These are phyloP conservation scores for Lachnellula willkommii DNA, from an alignment of 2,329 filamentous ascomycete genomes.

Conservation along the genomic window DNA sequence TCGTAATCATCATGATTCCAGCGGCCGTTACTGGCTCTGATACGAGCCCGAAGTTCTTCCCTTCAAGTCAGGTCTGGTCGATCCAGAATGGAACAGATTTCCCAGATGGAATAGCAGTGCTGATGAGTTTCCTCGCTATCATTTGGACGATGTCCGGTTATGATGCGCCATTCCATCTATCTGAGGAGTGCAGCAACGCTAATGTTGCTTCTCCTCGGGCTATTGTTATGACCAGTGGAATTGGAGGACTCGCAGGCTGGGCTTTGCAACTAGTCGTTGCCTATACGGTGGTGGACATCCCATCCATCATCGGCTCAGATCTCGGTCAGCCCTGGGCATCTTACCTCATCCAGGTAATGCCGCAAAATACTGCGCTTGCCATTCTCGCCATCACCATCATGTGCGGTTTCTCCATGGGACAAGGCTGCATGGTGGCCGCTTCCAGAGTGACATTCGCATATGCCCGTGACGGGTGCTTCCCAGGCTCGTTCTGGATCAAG, in stretches of 20 bases:
- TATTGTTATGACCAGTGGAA: slow-evolving; percentile 62
- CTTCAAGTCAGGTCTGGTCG: slow-evolving; percentile 57
- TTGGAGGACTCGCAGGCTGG: slow-evolving; percentile 65
- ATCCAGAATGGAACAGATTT: slow-evolving; percentile 64
- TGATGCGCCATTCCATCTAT: slow-evolving; percentile 66
- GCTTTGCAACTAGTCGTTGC: slow-evolving; percentile 67
- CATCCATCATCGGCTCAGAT: slow-evolving; percentile 50
- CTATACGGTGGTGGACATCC: slow-evolving; percentile 61
- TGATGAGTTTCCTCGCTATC: slow-evolving; percentile 67
- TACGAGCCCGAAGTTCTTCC: slow-evolving; percentile 52
- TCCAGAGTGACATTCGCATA: slow-evolving; percentile 67
- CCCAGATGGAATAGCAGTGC: slow-evolving; percentile 59
- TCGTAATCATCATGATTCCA: slow-evolving; percentile 65
- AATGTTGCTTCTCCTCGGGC: slow-evolving; percentile 64
- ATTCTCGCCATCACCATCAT: slow-evolving; percentile 58
- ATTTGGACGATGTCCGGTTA: slow-evolving; percentile 67
- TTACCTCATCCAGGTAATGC: slow-evolving; percentile 60
- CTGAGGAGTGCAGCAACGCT: slow-evolving; percentile 70
- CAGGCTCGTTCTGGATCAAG: slow-evolving; percentile 53
- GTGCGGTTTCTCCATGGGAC: slow-evolving; percentile 64
- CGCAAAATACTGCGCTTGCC: slow-evolving; percentile 51
- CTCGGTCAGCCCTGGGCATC: slow-evolving; percentile 64
- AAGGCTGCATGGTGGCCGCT: slow-evolving; percentile 60
- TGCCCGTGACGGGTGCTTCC: slow-evolving; percentile 63
- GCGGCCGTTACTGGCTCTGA: slow-evolving; percentile 40